Conservation (phyloP, 768 basidiomycete species). For the Boletus sensibilis region DNA sequence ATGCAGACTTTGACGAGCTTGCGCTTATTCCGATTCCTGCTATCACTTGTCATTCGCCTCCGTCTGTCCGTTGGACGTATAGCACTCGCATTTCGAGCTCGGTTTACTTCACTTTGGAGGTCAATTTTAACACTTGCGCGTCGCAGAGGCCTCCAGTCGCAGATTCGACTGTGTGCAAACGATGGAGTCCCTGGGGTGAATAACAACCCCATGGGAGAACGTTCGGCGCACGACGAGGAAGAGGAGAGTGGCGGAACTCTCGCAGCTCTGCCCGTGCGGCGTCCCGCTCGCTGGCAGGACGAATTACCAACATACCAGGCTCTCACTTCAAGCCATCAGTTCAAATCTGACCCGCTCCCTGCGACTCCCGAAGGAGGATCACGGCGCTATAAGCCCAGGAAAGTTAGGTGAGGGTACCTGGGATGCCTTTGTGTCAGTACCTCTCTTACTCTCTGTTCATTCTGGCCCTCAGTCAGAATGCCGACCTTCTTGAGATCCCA, state of each 20-base stretch:
- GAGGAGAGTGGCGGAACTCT: background rate
- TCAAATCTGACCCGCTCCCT: background rate
- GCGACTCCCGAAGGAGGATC: constrained; percentile 12
- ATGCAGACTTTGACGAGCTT: background rate
- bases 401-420: background rate
- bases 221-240: background rate
- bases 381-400: constrained; percentile 5
- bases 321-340: background rate
- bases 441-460: background rate
- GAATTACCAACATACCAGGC: background rate
- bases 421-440: background rate
- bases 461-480: background rate
- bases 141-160: background rate
- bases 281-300: background rate
- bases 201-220: background rate
- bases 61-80: background rate
- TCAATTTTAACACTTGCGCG: background rate
- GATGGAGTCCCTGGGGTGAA: background rate
- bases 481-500: background rate
- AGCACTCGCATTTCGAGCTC: background rate
- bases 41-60: constrained; percentile 9
- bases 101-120: constrained; percentile 5
- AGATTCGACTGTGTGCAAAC: background rate
- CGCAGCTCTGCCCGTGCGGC: background rate
- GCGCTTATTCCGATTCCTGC: background rate